Conservation (phyloP, 2,329 filamentous ascomycete genomes). For the Botrytis tulipae region DNA sequence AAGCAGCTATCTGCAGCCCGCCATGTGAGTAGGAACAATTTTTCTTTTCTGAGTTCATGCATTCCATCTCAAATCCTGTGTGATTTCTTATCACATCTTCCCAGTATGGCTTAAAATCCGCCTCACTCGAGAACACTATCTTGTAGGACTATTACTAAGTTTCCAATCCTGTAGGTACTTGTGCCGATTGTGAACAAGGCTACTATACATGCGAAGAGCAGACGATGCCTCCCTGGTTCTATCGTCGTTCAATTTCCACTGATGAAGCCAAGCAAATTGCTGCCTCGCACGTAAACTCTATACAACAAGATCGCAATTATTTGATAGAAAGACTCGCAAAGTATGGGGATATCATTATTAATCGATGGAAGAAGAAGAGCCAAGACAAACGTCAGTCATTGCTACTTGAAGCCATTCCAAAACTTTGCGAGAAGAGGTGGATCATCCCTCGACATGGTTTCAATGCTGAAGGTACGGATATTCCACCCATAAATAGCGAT, state of each 20-base stretch:
- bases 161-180: neutral
- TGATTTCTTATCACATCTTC: no score
- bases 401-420: slow-evolving; percentile 1
- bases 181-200: neutral
- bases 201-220: neutral
- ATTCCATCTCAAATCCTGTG: neutral
- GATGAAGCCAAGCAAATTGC: neutral
- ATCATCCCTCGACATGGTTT: neutral
- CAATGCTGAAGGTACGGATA: neutral
- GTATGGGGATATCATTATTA: slow-evolving; percentile 5
- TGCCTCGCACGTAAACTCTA: neutral
- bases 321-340: neutral
- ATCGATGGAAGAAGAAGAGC: slow-evolving; percentile 15
- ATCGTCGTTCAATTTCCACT: neutral
- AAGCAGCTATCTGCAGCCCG: neutral
- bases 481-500: neutral
- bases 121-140: no score
- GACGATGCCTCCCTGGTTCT: neutral
- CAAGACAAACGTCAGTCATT: neutral
- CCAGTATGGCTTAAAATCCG: no score
- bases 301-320: slow-evolving; percentile 5
- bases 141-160: neutral
- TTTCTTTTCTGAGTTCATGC: neutral
- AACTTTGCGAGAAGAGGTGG: neutral
- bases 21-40: neutral